Percentiles rank a stretch among this genome's conserved stretches.
phyloP scores from a whole-genome alignment of 2,329 filamentous ascomycete species.

The Colletotrichum endophyticum region DNA sequence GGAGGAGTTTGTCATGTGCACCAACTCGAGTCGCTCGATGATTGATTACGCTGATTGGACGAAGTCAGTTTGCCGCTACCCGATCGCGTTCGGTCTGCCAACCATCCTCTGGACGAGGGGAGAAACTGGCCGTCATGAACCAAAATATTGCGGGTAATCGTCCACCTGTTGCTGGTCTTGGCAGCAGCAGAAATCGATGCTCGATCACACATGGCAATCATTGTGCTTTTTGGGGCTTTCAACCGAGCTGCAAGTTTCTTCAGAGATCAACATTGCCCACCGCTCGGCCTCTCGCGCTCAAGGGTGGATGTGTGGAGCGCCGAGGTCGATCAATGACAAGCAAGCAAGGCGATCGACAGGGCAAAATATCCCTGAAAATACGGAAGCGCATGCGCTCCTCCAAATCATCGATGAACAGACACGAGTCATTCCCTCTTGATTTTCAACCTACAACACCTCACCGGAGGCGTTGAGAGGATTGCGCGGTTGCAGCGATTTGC shows the following conservation, averaged over 20 bases:
- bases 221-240: neutral
- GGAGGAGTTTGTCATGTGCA: slow-evolving; percentile 11
- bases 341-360: slow-evolving; percentile 10
- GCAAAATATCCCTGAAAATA: slow-evolving; percentile 5
- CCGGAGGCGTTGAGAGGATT: neutral
- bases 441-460: neutral
- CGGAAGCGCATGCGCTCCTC: neutral
- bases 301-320: neutral
- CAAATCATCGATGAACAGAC: neutral
- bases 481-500: neutral
- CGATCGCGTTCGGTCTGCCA: neutral
- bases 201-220: neutral
- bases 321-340: slow-evolving; percentile 10
- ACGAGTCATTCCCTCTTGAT: neutral
- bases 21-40: neutral
- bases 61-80: neutral
- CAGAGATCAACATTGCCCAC: neutral
- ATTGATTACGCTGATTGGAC: neutral
- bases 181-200: neutral
- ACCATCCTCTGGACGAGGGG: neutral
- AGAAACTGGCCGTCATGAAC: neutral
- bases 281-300: neutral
- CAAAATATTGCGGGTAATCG: neutral
- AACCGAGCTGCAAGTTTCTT: neutral
- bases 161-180: neutral